Percentiles rank a stretch among this genome's conserved stretches.
Conservation (phyloP, 2,329 filamentous ascomycete species). For the Emergomyces orientalis region DNA sequence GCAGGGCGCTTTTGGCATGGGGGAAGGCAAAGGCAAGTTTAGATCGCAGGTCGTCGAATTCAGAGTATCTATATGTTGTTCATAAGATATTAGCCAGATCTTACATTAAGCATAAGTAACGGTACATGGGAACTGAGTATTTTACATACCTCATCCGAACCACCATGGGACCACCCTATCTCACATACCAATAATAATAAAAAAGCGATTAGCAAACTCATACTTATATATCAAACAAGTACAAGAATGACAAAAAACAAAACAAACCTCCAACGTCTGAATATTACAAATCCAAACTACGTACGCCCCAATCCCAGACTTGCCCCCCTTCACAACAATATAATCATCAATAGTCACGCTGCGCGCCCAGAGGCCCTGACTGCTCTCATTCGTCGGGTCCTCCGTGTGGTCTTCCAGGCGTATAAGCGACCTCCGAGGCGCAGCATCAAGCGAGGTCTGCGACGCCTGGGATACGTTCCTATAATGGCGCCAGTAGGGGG, state of each 20-base stretch:
- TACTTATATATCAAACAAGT: neutral
- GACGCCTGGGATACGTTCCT: slow-evolving; percentile 35
- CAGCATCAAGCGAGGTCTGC: slow-evolving; percentile 29
- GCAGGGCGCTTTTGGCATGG: slow-evolving; percentile 72
- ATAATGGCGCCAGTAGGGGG: slow-evolving; percentile 40
- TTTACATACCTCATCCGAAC: slow-evolving; percentile 48
- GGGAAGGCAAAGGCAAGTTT: slow-evolving; percentile 74
- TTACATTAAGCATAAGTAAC: neutral
- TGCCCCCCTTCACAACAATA: slow-evolving; percentile 48
- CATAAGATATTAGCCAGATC: slow-evolving; percentile 13
- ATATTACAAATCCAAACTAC: slow-evolving; percentile 90
- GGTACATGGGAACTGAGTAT: neutral
- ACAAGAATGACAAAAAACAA: neutral
- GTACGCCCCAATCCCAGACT: slow-evolving; percentile 66
- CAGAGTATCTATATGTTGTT: slow-evolving; percentile 59
- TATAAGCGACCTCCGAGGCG: slow-evolving; percentile 35
- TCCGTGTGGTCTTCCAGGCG: slow-evolving; percentile 56
- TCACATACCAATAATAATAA: slow-evolving; percentile 3
- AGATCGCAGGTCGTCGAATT: slow-evolving; percentile 75
- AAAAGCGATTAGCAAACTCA: neutral
- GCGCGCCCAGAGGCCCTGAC: slow-evolving; percentile 52
- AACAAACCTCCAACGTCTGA: slow-evolving; percentile 68
- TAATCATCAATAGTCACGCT: slow-evolving; percentile 54
- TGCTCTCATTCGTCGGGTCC: slow-evolving; percentile 46
- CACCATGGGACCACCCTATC: slow-evolving; percentile 47